Percentiles rank a stretch among this genome's conserved stretches.
These are phyloP conservation scores for Chaetomium globosum DNA, from an alignment of 2,329 filamentous ascomycete genomes.

Conservation along the genomic window DNA sequence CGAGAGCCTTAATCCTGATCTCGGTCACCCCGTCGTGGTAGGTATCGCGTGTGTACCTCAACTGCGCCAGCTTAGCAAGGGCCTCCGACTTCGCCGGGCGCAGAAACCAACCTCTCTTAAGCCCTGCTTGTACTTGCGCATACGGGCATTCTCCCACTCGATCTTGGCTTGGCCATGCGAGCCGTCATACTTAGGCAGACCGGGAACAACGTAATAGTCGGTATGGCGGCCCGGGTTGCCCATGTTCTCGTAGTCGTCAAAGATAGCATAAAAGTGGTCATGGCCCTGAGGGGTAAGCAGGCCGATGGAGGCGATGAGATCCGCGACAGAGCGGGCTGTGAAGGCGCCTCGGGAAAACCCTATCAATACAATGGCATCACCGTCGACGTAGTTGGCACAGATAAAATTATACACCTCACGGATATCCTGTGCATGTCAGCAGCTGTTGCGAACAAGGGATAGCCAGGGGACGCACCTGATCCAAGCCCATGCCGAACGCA, in stretches of 20 bases:
- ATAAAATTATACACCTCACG: slow-evolving; percentile 46
- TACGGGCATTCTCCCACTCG: slow-evolving; percentile 42
- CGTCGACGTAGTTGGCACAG: slow-evolving; percentile 44
- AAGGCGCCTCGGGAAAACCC: slow-evolving; percentile 48
- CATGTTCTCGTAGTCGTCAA: slow-evolving; percentile 45
- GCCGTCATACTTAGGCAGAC: slow-evolving; percentile 36
- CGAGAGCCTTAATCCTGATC: slow-evolving; percentile 51
- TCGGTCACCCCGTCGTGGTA: slow-evolving; percentile 40
- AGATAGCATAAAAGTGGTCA: slow-evolving; percentile 48
- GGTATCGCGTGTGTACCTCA: slow-evolving; percentile 44
- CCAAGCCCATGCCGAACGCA: slow-evolving; percentile 42
- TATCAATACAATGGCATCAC: slow-evolving; percentile 44
- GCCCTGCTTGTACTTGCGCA: slow-evolving; percentile 43
- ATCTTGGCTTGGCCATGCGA: slow-evolving; percentile 39
- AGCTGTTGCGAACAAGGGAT: accelerated
- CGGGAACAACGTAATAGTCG: slow-evolving; percentile 36
- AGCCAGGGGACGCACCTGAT: slow-evolving; percentile 18
- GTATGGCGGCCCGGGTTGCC: slow-evolving; percentile 33
- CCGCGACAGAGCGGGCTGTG: slow-evolving; percentile 46
- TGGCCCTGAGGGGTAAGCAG: slow-evolving; percentile 49
- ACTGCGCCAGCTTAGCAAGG: slow-evolving; percentile 30
- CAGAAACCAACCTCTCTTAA: slow-evolving; percentile 40
- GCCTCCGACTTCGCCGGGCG: neutral
- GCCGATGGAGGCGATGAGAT: slow-evolving; percentile 46
- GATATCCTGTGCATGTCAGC: slow-evolving; percentile 36